Evolutionary conservation across 768 basidiomycete species (phyloP), one percentile per base, ranked within the genome.

Genomic region (Sporobolomyces phaffii): DNA sequence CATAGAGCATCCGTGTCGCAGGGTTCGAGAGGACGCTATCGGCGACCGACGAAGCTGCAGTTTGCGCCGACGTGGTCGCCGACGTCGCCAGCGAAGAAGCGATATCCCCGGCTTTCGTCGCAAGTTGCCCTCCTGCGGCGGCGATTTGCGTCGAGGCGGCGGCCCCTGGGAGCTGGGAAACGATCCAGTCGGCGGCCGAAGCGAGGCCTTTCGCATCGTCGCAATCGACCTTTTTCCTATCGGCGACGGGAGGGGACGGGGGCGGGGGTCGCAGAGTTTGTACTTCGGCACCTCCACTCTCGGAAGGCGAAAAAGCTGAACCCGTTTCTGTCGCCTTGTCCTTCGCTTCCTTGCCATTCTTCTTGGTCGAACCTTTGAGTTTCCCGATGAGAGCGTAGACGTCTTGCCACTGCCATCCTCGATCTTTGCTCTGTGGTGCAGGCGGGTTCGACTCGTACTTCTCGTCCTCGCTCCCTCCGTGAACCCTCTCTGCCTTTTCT

Each of bases 391-490:
- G 41, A 17, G 72, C 65, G 34, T 65, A 62, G 2, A 71, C 60
- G 53, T 72, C 73, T 52, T 72, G 68, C 68, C 65, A 68, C 52
- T 68, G 60, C 69, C 65, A 73, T 10, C 70, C 66, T 44, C 57
- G 65, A 17, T 60, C 64, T 13, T 59, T 56, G 57, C 52, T 52
- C 17, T 29, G n/a, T 15, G 15, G 14, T 43, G 38, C 20, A 33
- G 34, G 48, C 26, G 52, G 38, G 18, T 85, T 85, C 86, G 6
- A 82, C 83, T 86, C 87, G 87, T 67, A 22, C 17, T 41, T 48
- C 45, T 20, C 43, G 8, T 54, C 50, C 31, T 88, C 86, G 24
- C 24, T 40, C 31, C 24, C 50, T 1, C 64, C 56, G 2, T 48
- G 57, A 3, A 68, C 62, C 31, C 58, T 28, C 56, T 62, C 56